phyloP scores from a whole-genome alignment of 495 filamentous ascomycete genomes.

The Thermochaetoides thermophila region DNA sequence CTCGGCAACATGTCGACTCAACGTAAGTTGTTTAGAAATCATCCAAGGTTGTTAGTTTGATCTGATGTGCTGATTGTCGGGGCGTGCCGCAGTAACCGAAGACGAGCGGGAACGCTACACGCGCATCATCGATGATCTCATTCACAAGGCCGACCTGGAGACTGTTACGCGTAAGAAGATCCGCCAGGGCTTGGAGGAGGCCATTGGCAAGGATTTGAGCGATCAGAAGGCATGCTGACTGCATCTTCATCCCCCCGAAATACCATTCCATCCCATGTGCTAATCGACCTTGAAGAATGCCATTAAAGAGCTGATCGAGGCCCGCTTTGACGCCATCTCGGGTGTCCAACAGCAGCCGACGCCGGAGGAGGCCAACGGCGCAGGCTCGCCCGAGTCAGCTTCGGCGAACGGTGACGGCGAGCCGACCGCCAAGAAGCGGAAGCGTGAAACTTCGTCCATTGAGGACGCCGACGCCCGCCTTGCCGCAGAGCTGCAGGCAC shows the following conservation, averaged over 20 bases:
- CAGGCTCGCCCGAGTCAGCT: constrained; percentile 24
- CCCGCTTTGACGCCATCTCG: constrained; percentile 74
- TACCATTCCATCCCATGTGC: neutral
- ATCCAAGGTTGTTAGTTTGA: too few relatives aligned
- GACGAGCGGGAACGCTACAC: constrained; percentile 55
- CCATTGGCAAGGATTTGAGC: constrained; percentile 60
- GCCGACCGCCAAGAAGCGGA: constrained; percentile 40
- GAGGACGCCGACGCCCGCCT: constrained; percentile 70
- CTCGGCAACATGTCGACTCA: constrained; percentile 16
- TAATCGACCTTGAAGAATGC: constrained; percentile 38
- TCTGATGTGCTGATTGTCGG: constrained; percentile 7
- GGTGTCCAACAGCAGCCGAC: constrained; percentile 22
- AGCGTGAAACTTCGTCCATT: constrained; percentile 33
- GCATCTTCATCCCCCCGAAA: too few relatives aligned
- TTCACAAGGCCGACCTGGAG: constrained; percentile 65
- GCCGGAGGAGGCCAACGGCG: constrained; percentile 20
- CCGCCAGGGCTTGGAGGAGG: constrained; percentile 66
- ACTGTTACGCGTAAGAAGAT: constrained; percentile 90
- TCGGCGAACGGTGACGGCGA: constrained; percentile 27
- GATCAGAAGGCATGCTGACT: constrained; percentile 87
- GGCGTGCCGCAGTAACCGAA: constrained; percentile 42
- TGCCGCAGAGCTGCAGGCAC: constrained; percentile 78
- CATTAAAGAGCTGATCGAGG: constrained; percentile 73
- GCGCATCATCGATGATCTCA: constrained; percentile 82
- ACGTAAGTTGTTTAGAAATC: constrained; percentile 9